phyloP scores from a whole-genome alignment of 345 rosid species.

The Diplotaxis tenuifolia region DNA sequence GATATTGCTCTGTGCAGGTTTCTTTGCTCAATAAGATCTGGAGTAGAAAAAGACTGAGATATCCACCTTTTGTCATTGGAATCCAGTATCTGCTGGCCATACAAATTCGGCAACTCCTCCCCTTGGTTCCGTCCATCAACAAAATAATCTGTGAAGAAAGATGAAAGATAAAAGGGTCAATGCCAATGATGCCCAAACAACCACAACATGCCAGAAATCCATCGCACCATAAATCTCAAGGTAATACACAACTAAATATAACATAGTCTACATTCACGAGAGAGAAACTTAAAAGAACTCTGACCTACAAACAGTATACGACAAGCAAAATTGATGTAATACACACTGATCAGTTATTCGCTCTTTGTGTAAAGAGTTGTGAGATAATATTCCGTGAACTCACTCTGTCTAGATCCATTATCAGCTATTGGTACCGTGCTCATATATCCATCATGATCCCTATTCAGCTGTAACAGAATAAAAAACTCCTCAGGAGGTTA shows the following conservation, averaged over 20 bases:
- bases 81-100: slow-evolving; percentile 54
- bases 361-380: neutral
- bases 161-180: slow-evolving; percentile 13
- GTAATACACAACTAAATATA: slow-evolving; percentile 8
- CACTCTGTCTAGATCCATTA: slow-evolving; percentile 75
- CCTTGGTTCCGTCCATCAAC: slow-evolving; percentile 67
- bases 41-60: slow-evolving; percentile 61
- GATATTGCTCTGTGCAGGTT: slow-evolving; percentile 66
- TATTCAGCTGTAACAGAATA: slow-evolving; percentile 56
- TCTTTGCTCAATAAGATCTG: slow-evolving; percentile 47
- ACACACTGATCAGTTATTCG: neutral
- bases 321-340: neutral
- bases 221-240: neutral
- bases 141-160: slow-evolving; percentile 57
- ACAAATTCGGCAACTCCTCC: slow-evolving; percentile 57
- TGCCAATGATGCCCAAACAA: slow-evolving; percentile 5
- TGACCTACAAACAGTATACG: neutral
- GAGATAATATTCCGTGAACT: slow-evolving; percentile 35
- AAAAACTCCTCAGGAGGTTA: neutral
- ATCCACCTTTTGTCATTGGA: slow-evolving; percentile 64
- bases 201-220: neutral
- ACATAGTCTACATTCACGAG: neutral
- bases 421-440: slow-evolving; percentile 47
- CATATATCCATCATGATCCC: slow-evolving; percentile 59
- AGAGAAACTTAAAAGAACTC: neutral